Evolutionary conservation across 495 filamentous ascomycete genomes (phyloP), one percentile per base, ranked within the genome.

Genomic region (Neurospora sp.): DNA sequence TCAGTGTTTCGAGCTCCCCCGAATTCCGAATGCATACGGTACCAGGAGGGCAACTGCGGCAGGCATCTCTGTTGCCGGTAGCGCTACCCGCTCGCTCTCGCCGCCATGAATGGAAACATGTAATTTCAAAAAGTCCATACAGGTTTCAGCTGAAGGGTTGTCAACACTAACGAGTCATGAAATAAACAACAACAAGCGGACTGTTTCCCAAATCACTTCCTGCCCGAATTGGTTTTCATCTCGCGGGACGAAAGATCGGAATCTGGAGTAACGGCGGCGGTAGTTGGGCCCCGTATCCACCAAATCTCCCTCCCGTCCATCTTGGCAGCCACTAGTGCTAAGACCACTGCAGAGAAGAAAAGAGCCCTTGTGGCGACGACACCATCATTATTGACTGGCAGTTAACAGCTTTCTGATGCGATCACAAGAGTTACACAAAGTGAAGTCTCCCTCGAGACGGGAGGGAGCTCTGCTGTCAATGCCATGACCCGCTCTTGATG

Each of bases 271-370:
- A 70, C 71, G 69, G 69, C 41, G 31, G 38, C 69, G 73, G 60
- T 62, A 62, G 42, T 23, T 44, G 38, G 66, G 40, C 31, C 54
- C 23, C 69, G 39, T 60, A 72, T 20, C 40, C 44, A 72, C 40
- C 40, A 60, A 72, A 39, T 44, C 38, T 41, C 37, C 41, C 14
- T 70, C 44, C 40, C 38, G 60, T 42, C 66, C 14, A 31, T 66
- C 54, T 66, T 73, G 72, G 37, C 71, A 72, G 70, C 46, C 54
- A 49, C 73, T 71, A 71, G 39, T 54, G 69, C 71, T n/a, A 60
- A 40, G 72, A 75, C 37, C 70, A 49, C 40, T 37, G 23, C 54
- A 42, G 27, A 20, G 35, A 42, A 27, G 16, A 49, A 39, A 62
- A 70, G 14, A 35, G 16, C 16, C 10, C 40, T 46, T 73, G 72